phyloP scores from a whole-genome alignment of 1,284 basidiomycete species.

The Wallemia ichthyophaga region DNA sequence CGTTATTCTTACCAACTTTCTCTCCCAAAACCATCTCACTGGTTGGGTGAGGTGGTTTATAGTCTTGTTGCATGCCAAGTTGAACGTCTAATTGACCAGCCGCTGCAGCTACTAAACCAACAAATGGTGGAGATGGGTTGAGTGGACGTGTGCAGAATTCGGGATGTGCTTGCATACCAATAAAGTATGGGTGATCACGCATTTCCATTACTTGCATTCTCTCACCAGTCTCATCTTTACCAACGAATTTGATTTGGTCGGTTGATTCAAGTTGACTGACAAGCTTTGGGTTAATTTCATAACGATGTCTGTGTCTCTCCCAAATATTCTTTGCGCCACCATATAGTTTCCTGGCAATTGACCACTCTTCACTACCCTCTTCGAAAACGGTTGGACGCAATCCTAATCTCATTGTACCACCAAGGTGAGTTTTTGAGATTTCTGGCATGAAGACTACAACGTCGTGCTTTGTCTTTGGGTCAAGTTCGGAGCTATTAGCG shows the following conservation, averaged over 20 bases:
- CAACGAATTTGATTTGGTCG: constrained; percentile 46
- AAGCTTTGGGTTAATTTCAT: constrained; percentile 80
- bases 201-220: constrained; percentile 93
- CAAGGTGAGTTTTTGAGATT: constrained; percentile 89
- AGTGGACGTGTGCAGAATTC: constrained; percentile 97
- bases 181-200: constrained; percentile 73
- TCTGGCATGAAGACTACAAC: constrained; percentile 97
- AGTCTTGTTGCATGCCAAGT: constrained; percentile 30
- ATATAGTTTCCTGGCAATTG: constrained; percentile 48
- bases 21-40: constrained; percentile 13
- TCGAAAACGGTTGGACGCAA: constrained; percentile 78
- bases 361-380: constrained; percentile 28
- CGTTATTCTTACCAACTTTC: background rate
- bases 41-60: constrained; percentile 23
- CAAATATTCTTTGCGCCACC: constrained; percentile 58
- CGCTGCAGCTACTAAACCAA: constrained; percentile 76
- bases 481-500: constrained; percentile 69
- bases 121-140: constrained; percentile 89
- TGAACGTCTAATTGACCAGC: constrained; percentile 50
- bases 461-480: constrained; percentile 27
- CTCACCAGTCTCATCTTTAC: constrained; percentile 82
- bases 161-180: constrained; percentile 85
- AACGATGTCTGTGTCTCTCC: constrained; percentile 92
- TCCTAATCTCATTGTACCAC: constrained; percentile 92
- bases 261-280: constrained; percentile 40